Evolutionary conservation across 352 stramenopile genomes (phyloP).

Genomic region (Phytophthora pistaciae): DNA sequence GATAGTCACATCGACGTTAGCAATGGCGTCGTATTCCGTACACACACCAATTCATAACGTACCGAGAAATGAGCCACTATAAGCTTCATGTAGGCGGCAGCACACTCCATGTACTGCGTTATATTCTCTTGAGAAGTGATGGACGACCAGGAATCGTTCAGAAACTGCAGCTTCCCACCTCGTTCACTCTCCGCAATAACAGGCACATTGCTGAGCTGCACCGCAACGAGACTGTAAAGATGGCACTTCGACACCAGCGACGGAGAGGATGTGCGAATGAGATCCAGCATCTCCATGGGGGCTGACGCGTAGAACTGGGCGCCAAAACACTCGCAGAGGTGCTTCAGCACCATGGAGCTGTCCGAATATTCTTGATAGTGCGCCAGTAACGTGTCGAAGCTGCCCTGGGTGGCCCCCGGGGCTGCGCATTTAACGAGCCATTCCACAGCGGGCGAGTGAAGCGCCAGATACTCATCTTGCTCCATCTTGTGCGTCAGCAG

Average conservation of each 20-base stretch:
- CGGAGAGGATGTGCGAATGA: slow-evolving; percentile 69
- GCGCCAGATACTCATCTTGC: slow-evolving; percentile 68
- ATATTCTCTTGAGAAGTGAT: slow-evolving; percentile 82
- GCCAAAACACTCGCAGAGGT: slow-evolving; percentile 84
- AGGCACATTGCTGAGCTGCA: slow-evolving; percentile 59
- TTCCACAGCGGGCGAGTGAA: slow-evolving; percentile 89
- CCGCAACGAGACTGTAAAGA: slow-evolving; percentile 74
- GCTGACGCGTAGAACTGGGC: slow-evolving; percentile 65
- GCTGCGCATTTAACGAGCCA: slow-evolving; percentile 87
- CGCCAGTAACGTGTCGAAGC: slow-evolving; percentile 73
- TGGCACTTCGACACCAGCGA: slow-evolving; percentile 73
- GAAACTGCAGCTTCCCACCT: slow-evolving; percentile 74
- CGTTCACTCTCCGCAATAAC: slow-evolving; percentile 39
- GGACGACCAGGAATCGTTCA: slow-evolving; percentile 88
- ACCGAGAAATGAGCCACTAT: slow-evolving; percentile 87
- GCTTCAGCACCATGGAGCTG: slow-evolving; percentile 92
- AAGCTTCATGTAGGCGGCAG: slow-evolving; percentile 86
- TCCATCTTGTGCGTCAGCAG: slow-evolving; percentile 64
- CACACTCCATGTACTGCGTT: slow-evolving; percentile 84
- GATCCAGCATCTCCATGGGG: slow-evolving; percentile 63
- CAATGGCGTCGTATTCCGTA: neutral
- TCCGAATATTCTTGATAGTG: slow-evolving; percentile 88
- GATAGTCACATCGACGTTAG: neutral
- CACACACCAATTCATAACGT: slow-evolving; percentile 8
- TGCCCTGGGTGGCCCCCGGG: slow-evolving; percentile 44